phyloP scores from a whole-genome alignment of 1,284 basidiomycete species.

The Polyporus tsugae region DNA sequence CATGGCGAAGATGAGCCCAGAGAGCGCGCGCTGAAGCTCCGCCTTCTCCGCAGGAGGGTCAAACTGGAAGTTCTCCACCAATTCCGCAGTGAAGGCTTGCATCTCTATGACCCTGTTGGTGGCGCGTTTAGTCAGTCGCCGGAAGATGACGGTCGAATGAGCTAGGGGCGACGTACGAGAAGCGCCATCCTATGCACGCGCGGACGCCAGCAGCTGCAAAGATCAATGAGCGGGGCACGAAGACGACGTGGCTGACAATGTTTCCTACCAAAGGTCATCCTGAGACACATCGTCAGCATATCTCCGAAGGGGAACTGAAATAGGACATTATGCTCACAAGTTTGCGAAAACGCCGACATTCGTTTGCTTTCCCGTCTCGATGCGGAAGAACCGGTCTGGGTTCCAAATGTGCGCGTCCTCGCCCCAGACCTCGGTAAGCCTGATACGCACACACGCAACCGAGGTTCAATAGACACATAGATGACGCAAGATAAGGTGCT shows the following conservation, averaged over 20 bases:
- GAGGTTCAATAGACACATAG: background rate
- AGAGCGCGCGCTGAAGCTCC: conserved; percentile 44
- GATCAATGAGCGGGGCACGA: background rate
- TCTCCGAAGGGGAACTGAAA: background rate
- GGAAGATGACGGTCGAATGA: background rate
- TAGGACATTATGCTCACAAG: conserved; percentile 47
- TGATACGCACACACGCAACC: conserved; percentile 14
- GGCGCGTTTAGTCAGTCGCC: background rate
- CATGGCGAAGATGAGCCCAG: conserved; percentile 48
- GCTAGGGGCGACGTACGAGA: conserved; percentile 39
- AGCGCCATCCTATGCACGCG: conserved; percentile 46
- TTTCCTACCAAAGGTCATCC: background rate
- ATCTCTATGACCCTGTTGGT: conserved; percentile 39
- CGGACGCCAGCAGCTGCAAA: conserved; percentile 38
- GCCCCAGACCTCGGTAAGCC: conserved; percentile 52
- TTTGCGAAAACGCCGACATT: conserved; percentile 58
- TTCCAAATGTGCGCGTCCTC: conserved; percentile 59
- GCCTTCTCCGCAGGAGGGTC: conserved; percentile 42
- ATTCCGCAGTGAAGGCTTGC: conserved; percentile 34
- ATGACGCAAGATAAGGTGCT: background rate
- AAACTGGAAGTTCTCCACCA: conserved; percentile 40
- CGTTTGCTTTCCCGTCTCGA: conserved; percentile 45
- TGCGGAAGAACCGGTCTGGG: conserved; percentile 55
- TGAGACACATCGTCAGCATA: background rate
- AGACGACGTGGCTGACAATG: too few species aligned